Base-by-base conservation (phyloP, 1,284 basidiomycete genomes). In the Leccinum glutinopallens region DNA sequence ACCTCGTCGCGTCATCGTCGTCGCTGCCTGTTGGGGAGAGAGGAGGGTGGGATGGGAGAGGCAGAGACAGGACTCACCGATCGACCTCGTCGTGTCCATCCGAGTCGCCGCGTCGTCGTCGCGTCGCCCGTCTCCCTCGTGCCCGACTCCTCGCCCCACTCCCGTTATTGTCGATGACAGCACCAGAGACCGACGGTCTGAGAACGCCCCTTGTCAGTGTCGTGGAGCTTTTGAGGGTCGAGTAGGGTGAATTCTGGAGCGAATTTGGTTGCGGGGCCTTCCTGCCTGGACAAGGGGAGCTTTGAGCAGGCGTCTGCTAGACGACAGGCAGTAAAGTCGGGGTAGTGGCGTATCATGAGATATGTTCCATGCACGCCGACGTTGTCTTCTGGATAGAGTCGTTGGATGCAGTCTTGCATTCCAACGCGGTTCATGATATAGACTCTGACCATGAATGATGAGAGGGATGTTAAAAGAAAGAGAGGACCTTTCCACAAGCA, bases 401-500 rank as follows among this genome's bases (percentile, higher is more conserved):
- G 84, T 61, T 91, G 89, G 62, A 87, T 84, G 72, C 92, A 93
- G 75, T 95, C 94, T 59, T 92, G 89, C 74, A 87, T 88, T n/a
- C 92, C 92, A 73, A 91, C 87, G 57, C 94, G 87, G 75, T 96
- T 96, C 69, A 96, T 82, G 65, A 96, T 89, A 76, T 92, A 95
- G 74, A 94, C n/a, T n/a, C n/a, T n/a, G 89, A 10, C 93, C 93
- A 73, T 94, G 25, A 49, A 58, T 51, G 67, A 60, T 43, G 66
- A 51, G 19, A 10, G 0, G 17, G 62, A 35, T 35, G 4, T 57
- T 58, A 29, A 43, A 56, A 62, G 46, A 43, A 60, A 57, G 63
- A 59, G 56, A 41, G 58, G 51, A 87, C 87, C 87, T 92, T 92
- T 79, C 91, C 91, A 70, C 91, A 93, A 78, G 90, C 90, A 83